Evolutionary conservation across 331 rosid species (phyloP).

Genomic region (Quercus lobata): DNA sequence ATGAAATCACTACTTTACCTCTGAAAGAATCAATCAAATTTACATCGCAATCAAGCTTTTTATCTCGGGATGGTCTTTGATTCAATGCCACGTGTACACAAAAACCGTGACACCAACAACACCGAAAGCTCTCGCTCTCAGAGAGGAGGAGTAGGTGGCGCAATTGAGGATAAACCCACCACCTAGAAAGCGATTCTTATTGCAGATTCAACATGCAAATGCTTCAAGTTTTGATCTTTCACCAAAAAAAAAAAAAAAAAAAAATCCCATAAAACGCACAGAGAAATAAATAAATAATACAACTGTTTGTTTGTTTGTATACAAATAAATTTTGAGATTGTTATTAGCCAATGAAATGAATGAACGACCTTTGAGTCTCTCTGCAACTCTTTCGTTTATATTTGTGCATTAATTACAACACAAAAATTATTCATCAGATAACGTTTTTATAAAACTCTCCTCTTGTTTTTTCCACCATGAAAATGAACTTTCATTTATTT

Average conservation of each 20-base stretch:
- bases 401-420: not conserved
- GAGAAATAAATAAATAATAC: not conserved
- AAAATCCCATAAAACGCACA: not conserved
- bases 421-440: not conserved
- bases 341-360: not conserved
- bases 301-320: not conserved
- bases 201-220: conserved; percentile 14
- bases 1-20: conserved; percentile 13
- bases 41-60: conserved; percentile 17
- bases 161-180: not conserved
- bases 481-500: not conserved
- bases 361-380: not conserved
- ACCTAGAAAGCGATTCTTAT: conserved; percentile 39
- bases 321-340: not conserved
- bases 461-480: not conserved
- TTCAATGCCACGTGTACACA: conserved; percentile 24
- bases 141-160: conserved; percentile 8
- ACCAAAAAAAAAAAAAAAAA: not conserved
- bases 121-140: conserved; percentile 26
- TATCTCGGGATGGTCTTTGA: too few species aligned
- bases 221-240: conserved; percentile 29
- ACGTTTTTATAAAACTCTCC: not conserved
- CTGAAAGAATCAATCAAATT: conserved; percentile 7
- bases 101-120: conserved; percentile 25
- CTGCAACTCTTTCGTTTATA: not conserved